phyloP scores from a whole-genome alignment of 2,329 filamentous ascomycete genomes.

The Hymenoscyphus scutula region DNA sequence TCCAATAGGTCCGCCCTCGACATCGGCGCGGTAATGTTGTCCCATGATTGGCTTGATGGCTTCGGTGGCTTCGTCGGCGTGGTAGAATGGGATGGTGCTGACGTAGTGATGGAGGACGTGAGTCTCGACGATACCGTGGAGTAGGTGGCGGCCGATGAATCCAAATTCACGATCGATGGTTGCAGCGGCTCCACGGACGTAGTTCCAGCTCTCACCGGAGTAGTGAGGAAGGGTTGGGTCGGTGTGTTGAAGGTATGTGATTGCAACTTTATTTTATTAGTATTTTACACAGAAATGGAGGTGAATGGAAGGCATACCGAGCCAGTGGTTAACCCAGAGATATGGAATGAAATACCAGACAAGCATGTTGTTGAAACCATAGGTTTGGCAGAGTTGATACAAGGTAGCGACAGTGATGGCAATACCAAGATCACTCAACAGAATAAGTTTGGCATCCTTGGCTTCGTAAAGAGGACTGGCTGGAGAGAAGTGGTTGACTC shows the following conservation, averaged over 20 bases:
- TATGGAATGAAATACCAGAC: slow-evolving; percentile 97
- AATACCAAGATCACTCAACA: slow-evolving; percentile 82
- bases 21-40: slow-evolving; percentile 85
- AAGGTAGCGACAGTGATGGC: slow-evolving; percentile 56
- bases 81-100: slow-evolving; percentile 93
- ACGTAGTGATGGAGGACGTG: slow-evolving; percentile 98
- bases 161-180: slow-evolving; percentile 98
- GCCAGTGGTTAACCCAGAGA: slow-evolving; percentile 98
- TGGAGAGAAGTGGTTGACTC: slow-evolving; percentile 95
- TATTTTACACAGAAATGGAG: not conserved
- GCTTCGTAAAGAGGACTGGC: slow-evolving; percentile 86
- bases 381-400: slow-evolving; percentile 67
- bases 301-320: slow-evolving; percentile 63
- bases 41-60: slow-evolving; percentile 96
- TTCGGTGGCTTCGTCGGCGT: slow-evolving; percentile 90
- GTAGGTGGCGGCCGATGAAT: slow-evolving; percentile 84
- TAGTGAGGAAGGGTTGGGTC: slow-evolving; percentile 94
- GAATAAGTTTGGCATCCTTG: slow-evolving; percentile 83
- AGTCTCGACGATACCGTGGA: slow-evolving; percentile 97
- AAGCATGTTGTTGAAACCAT: slow-evolving; percentile 80
- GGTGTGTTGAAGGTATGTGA: slow-evolving; percentile 96
- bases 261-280: slow-evolving; percentile 64
- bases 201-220: slow-evolving; percentile 82
- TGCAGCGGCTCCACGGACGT: slow-evolving; percentile 86
- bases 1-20: slow-evolving; percentile 70